Conservation (phyloP, 176 grass and related monocot species). For the Thinopyrum elongatum region DNA sequence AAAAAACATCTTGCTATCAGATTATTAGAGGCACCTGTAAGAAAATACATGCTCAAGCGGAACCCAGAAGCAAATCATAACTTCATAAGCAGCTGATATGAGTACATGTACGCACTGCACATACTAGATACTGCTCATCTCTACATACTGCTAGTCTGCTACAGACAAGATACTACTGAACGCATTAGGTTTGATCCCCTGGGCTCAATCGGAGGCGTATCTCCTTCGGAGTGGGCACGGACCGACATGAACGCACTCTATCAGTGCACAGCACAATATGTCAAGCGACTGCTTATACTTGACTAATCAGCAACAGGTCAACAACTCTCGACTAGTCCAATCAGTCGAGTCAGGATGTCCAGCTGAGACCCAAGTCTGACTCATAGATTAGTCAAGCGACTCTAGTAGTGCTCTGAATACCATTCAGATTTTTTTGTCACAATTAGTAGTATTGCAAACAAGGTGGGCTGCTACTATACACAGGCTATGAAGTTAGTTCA, state of each 20-base stretch:
- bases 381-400: not conserved
- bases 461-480: not conserved
- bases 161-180: not conserved
- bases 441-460: constrained; percentile 4
- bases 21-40: constrained; percentile 18
- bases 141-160: not conserved
- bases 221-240: not conserved
- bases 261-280: not conserved
- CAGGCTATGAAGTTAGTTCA: not conserved
- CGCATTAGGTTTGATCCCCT: not conserved
- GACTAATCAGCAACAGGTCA: not conserved
- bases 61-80: not conserved
- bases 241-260: not conserved
- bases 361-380: not conserved
- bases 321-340: not conserved
- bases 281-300: not conserved
- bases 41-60: not conserved
- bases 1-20: not conserved
- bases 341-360: not conserved
- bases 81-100: not conserved
- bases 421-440: not conserved
- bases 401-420: constrained; percentile 4
- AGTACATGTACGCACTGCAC: not conserved
- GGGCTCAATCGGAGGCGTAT: not conserved
- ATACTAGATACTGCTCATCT: not conserved